Evolutionary conservation across 176 grass and related monocot species (phyloP).

Genomic region (Pharus latifolius): DNA sequence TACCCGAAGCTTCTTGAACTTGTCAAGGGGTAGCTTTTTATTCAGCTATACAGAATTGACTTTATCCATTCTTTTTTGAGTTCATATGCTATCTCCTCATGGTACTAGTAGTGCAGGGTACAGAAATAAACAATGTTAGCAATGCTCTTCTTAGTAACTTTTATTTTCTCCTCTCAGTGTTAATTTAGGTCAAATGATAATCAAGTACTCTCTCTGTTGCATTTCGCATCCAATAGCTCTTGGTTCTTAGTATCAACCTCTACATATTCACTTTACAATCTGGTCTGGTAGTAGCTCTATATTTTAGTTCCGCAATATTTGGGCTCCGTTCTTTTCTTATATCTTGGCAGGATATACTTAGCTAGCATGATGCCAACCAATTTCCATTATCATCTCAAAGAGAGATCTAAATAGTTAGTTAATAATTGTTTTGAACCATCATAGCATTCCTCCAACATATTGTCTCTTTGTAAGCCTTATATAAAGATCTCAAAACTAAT

Average conservation of each 20-base stretch:
- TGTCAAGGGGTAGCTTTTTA: conserved; percentile 48
- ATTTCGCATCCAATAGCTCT: neutral
- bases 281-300: neutral
- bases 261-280: neutral
- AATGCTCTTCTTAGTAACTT: neutral
- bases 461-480: no score
- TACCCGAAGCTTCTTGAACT: conserved; percentile 78
- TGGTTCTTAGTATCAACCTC: neutral
- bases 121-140: no score
- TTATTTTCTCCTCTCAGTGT: neutral
- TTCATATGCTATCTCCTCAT: neutral
- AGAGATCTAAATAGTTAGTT: neutral
- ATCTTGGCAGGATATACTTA: neutral
- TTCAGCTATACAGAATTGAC: conserved; percentile 15
- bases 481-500: no score
- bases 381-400: neutral
- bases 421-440: neutral
- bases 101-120: no score
- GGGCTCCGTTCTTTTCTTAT: neutral
- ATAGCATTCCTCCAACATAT: neutral
- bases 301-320: neutral
- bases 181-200: neutral
- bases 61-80: neutral
- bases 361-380: neutral
- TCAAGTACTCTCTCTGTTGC: neutral